Conservation (phyloP, 1,139 yeast genomes). For the Scheffersomyces titani region DNA sequence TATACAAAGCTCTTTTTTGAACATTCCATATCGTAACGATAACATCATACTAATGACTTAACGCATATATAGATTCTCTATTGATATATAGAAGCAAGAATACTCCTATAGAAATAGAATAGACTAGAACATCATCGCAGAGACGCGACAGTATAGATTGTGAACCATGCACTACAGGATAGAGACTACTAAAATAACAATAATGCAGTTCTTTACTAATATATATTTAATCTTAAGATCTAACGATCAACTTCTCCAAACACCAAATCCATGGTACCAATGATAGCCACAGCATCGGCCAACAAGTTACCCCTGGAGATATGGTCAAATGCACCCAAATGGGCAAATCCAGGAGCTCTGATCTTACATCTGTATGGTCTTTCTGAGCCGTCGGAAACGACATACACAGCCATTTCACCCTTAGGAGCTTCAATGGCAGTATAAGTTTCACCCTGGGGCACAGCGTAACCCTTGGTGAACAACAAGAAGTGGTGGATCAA, state of each 20-base stretch:
- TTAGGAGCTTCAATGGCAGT: slow-evolving; percentile 94
- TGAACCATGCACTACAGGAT: not conserved
- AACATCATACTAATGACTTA: not conserved
- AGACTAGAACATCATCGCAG: not conserved
- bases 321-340: slow-evolving; percentile 85
- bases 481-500: slow-evolving; percentile 86
- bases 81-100: not conserved
- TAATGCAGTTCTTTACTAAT: not conserved
- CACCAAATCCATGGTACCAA: slow-evolving; percentile 94
- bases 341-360: slow-evolving; percentile 92
- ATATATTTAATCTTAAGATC: slow-evolving; percentile 6
- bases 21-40: not conserved
- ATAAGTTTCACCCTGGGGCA: slow-evolving; percentile 89
- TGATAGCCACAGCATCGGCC: slow-evolving; percentile 92
- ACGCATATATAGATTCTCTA: not conserved
- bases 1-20: slow-evolving; percentile 16
- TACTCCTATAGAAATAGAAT: not conserved
- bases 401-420: slow-evolving; percentile 93
- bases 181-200: not conserved
- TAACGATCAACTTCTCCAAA: slow-evolving; percentile 93
- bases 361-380: slow-evolving; percentile 92
- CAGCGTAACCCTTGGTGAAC: slow-evolving; percentile 86
- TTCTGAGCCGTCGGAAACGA: slow-evolving; percentile 87
- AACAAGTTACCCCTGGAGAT: slow-evolving; percentile 83
- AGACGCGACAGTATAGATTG: not conserved